Conservation (phyloP, 257 asterid genomes). For the Eucommia ulmoides region DNA sequence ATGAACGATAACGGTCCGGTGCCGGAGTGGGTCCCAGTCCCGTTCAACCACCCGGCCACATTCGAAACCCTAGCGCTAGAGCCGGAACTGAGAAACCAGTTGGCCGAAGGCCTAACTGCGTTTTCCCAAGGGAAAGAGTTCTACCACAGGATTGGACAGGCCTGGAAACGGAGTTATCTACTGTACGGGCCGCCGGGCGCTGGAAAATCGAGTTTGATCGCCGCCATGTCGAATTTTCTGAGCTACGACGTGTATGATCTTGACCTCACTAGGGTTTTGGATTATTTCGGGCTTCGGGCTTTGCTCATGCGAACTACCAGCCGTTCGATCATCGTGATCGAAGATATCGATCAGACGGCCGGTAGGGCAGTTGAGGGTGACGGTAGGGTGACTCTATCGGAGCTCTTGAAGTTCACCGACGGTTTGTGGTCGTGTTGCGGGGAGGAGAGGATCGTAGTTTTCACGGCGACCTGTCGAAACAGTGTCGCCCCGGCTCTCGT, state of each 20-base stretch:
- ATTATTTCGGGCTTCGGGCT: slow-evolving; percentile 35
- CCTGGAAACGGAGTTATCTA: slow-evolving; percentile 55
- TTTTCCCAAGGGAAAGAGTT: slow-evolving; percentile 28
- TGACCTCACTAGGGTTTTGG: slow-evolving; percentile 32
- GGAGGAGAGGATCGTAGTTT: neutral
- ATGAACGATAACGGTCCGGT: slow-evolving; percentile 37
- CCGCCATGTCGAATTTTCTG: slow-evolving; percentile 46
- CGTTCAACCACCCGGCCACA: slow-evolving; percentile 47
- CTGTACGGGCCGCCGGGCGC: slow-evolving; percentile 47
- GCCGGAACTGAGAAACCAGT: slow-evolving; percentile 28
- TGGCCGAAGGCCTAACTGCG: slow-evolving; percentile 22
- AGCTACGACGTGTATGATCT: slow-evolving; percentile 47
- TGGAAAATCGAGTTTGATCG: slow-evolving; percentile 52
- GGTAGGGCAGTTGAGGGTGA: neutral
- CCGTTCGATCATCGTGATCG: slow-evolving; percentile 45
- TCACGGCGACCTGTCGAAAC: neutral
- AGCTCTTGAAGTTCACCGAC: neutral
- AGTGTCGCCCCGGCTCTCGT: neutral
- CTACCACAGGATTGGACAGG: slow-evolving; percentile 29
- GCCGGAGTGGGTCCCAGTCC: slow-evolving; percentile 46
- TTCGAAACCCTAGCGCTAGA: slow-evolving; percentile 46
- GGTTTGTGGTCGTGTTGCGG: neutral
- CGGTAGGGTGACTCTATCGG: neutral
- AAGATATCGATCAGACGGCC: slow-evolving; percentile 28
- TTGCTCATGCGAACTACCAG: slow-evolving; percentile 35